These are phyloP conservation scores for Populus hybrid DNA, from an alignment of 441 rosid species.

Conservation along the genomic window DNA sequence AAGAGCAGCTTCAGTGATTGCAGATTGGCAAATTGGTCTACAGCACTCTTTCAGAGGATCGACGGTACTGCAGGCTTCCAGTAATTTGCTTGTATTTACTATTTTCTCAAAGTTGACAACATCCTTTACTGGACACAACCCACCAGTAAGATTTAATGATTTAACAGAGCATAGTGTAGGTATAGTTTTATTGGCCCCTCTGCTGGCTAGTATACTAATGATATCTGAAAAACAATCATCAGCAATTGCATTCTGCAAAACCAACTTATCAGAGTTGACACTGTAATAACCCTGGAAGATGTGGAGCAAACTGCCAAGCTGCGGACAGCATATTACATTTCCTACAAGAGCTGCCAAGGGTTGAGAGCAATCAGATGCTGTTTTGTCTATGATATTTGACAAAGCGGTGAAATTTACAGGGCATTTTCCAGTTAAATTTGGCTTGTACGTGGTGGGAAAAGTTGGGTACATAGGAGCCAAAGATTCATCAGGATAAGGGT, in stretches of 20 bases:
- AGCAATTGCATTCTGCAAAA: constrained; percentile 63
- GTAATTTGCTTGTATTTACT: constrained; percentile 77
- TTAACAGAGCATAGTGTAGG: constrained; percentile 81
- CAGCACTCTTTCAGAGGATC: constrained; percentile 95
- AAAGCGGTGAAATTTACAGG: constrained; percentile 80
- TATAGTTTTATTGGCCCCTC: constrained; percentile 75
- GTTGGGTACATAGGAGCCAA: constrained; percentile 82
- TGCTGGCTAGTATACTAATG: constrained; percentile 79
- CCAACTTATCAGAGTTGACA: constrained; percentile 64
- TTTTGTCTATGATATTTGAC: constrained; percentile 57
- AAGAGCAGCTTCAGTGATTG: constrained; percentile 82
- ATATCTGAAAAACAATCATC: constrained; percentile 96
- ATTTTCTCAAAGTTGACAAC: constrained; percentile 57
- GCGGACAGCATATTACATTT: constrained; percentile 94
- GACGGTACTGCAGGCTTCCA: constrained; percentile 77
- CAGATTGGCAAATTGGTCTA: constrained; percentile 85
- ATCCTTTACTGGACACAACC: constrained; percentile 83
- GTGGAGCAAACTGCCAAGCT: constrained; percentile 79
- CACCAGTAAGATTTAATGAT: constrained; percentile 82
- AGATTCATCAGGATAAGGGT: constrained; percentile 54
- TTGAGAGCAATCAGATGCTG: constrained; percentile 85
- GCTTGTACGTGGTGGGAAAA: constrained; percentile 75
- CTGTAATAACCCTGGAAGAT: constrained; percentile 71
- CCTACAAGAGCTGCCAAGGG: constrained; percentile 84
- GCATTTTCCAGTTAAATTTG: constrained; percentile 86